Evolutionary conservation across 2,329 filamentous ascomycete species (phyloP).

Genomic region (Fusarium verticillioides): DNA sequence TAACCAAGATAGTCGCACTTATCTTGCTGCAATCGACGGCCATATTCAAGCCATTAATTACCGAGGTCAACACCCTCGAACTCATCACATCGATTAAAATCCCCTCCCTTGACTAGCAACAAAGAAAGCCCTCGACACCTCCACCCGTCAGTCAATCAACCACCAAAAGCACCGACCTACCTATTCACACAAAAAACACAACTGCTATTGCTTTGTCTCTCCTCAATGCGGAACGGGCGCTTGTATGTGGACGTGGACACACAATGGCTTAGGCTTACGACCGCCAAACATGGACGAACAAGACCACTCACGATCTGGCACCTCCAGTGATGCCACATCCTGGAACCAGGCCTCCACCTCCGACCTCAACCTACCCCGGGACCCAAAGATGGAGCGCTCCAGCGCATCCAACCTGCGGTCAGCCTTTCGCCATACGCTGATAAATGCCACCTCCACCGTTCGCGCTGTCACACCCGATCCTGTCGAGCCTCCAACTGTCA

Average conservation of each 20-base stretch:
- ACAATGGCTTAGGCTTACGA: slow-evolving; percentile 59
- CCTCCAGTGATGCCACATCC: slow-evolving; percentile 49
- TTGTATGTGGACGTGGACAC: slow-evolving; percentile 53
- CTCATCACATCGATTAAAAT: not conserved
- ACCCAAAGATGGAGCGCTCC: slow-evolving; percentile 50
- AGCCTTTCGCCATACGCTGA: slow-evolving; percentile 47
- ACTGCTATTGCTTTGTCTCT: slow-evolving; percentile 16
- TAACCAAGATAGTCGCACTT: slow-evolving; percentile 9
- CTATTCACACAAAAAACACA: slow-evolving; percentile 4
- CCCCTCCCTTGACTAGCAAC: slow-evolving; percentile 5
- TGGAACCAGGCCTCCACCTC: slow-evolving; percentile 48
- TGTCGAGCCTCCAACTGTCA: slow-evolving; percentile 48
- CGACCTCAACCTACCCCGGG: slow-evolving; percentile 45
- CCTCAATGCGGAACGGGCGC: slow-evolving; percentile 49
- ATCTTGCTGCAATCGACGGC: not conserved
- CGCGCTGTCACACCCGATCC: slow-evolving; percentile 75
- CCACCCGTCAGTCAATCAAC: not conserved
- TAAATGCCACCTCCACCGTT: slow-evolving; percentile 58
- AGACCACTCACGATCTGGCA: slow-evolving; percentile 50
- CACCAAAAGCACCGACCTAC: slow-evolving; percentile 4
- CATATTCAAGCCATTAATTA: not conserved
- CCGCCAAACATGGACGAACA: slow-evolving; percentile 60
- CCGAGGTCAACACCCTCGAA: not conserved
- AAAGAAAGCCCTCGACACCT: slow-evolving; percentile 19
- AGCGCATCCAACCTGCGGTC: slow-evolving; percentile 51